A percentile compares a stretch with the other conserved stretches of the same genome.
phyloP scores from a whole-genome alignment of 148 eudicot species.

The Rhododendron molle region DNA sequence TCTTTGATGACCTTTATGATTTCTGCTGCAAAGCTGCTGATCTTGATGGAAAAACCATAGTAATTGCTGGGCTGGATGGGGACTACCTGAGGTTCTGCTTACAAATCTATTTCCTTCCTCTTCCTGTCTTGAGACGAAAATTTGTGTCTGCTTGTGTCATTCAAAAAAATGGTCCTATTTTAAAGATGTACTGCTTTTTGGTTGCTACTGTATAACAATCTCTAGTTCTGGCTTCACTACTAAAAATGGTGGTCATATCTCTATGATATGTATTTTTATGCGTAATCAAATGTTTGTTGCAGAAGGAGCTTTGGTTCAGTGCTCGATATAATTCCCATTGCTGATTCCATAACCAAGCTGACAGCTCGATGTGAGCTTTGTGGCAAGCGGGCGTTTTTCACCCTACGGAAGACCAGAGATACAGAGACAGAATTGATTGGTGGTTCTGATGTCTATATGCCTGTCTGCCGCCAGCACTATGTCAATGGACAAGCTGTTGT shows the following conservation, averaged over 20 bases:
- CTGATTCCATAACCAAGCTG: slow-evolving; percentile 85
- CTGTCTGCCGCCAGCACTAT: slow-evolving; percentile 90
- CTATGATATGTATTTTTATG: neutral
- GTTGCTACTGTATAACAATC: neutral
- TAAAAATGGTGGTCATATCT: neutral
- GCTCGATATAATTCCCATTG: slow-evolving; percentile 73
- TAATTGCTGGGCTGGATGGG: slow-evolving; percentile 83
- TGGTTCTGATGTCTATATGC: slow-evolving; percentile 82
- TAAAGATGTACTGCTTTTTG: neutral
- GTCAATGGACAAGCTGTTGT: slow-evolving; percentile 42
- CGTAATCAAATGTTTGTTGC: neutral
- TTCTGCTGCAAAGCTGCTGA: slow-evolving; percentile 80
- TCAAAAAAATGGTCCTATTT: neutral
- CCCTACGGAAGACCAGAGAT: slow-evolving; percentile 63
- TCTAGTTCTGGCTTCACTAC: neutral
- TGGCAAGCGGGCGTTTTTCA: slow-evolving; percentile 71
- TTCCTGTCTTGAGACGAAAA: neutral
- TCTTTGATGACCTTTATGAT: slow-evolving; percentile 73
- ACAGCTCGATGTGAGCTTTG: slow-evolving; percentile 86
- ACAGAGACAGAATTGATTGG: slow-evolving; percentile 66
- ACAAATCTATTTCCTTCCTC: slow-evolving; percentile 10
- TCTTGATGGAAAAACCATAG: slow-evolving; percentile 55
- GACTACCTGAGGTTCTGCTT: slow-evolving; percentile 63
- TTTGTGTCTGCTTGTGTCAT: neutral
- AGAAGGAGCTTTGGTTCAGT: slow-evolving; percentile 87